A percentile compares a stretch with the other conserved stretches of the same genome.
These are phyloP conservation scores for Penicillium concentricum DNA, from an alignment of 2,329 filamentous ascomycete genomes.

Conservation along the genomic window DNA sequence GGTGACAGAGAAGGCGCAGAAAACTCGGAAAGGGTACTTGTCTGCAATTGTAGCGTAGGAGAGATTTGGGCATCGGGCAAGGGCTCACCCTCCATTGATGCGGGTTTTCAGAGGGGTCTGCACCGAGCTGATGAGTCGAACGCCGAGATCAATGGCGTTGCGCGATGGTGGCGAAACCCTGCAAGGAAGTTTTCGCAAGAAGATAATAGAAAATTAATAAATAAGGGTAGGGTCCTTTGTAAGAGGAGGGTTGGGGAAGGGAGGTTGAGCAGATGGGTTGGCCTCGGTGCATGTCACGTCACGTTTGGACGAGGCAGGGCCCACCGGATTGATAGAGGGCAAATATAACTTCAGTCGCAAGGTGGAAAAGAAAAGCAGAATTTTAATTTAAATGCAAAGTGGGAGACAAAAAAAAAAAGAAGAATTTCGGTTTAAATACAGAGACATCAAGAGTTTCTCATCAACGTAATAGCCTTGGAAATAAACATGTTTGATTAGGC, in stretches of 20 bases:
- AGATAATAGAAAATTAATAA: not conserved
- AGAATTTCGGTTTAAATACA: not conserved
- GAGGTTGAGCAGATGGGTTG: slow-evolving; percentile 8
- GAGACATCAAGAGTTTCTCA: not conserved
- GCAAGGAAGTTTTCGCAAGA: not conserved
- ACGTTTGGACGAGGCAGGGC: slow-evolving; percentile 15
- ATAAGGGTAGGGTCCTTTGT: not conserved
- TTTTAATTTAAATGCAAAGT: not conserved
- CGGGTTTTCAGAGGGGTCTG: slow-evolving; percentile 4
- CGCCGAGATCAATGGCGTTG: slow-evolving; percentile 1
- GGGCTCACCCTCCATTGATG: slow-evolving; percentile 33
- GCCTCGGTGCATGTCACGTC: slow-evolving; percentile 22
- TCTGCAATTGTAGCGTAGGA: slow-evolving; percentile 27
- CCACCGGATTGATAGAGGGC: slow-evolving; percentile 20
- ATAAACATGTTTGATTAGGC: not conserved
- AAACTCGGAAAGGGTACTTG: slow-evolving; percentile 28
- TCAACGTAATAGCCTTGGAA: not conserved
- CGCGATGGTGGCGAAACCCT: not conserved
- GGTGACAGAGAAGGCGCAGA: slow-evolving; percentile 31
- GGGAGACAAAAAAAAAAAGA: too few relatives aligned
- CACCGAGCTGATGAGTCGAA: slow-evolving; percentile 2
- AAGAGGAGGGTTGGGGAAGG: not conserved
- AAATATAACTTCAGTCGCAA: not conserved
- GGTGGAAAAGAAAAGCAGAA: not conserved
- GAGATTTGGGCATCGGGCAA: slow-evolving; percentile 22